phyloP scores from a whole-genome alignment of 164 flowering plant species.

The Cinnamomum chago region DNA sequence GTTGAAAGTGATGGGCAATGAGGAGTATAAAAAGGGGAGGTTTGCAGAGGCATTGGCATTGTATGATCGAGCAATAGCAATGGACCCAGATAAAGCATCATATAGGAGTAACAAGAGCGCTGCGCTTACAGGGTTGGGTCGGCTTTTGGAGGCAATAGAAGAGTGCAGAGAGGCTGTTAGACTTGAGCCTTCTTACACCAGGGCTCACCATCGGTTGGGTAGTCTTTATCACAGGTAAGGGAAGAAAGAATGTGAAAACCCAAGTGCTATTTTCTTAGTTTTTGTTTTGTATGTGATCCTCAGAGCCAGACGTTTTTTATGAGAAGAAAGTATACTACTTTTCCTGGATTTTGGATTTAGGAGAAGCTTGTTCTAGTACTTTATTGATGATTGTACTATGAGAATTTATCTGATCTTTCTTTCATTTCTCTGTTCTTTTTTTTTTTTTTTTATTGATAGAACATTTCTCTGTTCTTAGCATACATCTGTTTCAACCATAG shows the following conservation, averaged over 20 bases:
- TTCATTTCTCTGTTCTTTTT: no score
- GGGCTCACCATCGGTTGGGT: slow-evolving; percentile 77
- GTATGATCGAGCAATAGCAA: slow-evolving; percentile 61
- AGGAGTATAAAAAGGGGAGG: slow-evolving; percentile 66
- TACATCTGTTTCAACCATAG: no score
- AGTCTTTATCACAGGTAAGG: slow-evolving; percentile 59
- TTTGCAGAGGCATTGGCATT: slow-evolving; percentile 61
- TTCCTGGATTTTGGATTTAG: background rate
- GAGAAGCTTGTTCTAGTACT: background rate
- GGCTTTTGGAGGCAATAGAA: slow-evolving; percentile 56
- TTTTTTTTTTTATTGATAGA: no score
- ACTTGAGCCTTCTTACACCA: slow-evolving; percentile 57
- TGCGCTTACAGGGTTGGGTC: slow-evolving; percentile 62
- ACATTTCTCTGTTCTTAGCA: no score
- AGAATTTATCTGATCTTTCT: background rate
- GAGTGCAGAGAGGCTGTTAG: slow-evolving; percentile 68
- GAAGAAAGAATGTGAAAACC: background rate
- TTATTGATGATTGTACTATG: background rate
- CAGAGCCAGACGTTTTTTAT: no score
- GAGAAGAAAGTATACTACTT: background rate
- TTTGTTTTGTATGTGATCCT: no score
- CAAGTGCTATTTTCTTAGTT: background rate
- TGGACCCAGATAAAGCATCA: slow-evolving; percentile 55
- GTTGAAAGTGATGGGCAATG: slow-evolving; percentile 72
- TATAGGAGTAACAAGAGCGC: slow-evolving; percentile 71